Percentiles rank a stretch among this genome's conserved stretches.
These are phyloP conservation scores for Boletus insuetus DNA, from an alignment of 768 basidiomycete genomes.

Conservation along the genomic window DNA sequence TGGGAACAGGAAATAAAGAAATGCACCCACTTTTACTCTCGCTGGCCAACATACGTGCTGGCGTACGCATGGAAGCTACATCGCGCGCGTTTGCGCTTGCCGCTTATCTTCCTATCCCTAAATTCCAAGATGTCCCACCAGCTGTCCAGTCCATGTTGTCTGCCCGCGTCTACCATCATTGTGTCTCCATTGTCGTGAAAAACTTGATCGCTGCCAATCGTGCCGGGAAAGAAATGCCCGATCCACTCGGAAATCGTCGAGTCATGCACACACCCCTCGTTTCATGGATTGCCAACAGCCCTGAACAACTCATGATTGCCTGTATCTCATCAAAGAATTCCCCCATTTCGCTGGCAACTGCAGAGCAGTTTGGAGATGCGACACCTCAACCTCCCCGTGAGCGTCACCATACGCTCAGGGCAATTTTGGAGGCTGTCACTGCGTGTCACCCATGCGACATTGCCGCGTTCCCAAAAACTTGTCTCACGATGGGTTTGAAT, in stretches of 20 bases:
- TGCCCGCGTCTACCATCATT: slow-evolving; percentile 26
- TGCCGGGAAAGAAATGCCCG: slow-evolving; percentile 15
- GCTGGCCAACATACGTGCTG: slow-evolving; percentile 32
- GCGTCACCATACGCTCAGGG: neutral
- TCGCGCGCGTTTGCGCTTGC: slow-evolving; percentile 28
- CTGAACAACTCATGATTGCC: slow-evolving; percentile 7
- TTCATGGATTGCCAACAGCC: neutral
- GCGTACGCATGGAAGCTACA: slow-evolving; percentile 31
- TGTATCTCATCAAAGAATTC: neutral
- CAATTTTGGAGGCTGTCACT: no score
- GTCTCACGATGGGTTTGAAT: neutral
- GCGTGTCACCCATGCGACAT: neutral
- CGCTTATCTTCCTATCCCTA: slow-evolving; percentile 33
- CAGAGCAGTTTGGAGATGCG: neutral
- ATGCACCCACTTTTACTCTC: slow-evolving; percentile 34
- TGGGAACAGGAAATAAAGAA: slow-evolving; percentile 1
- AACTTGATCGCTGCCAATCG: slow-evolving; percentile 21
- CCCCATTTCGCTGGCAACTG: neutral
- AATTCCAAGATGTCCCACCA: neutral
- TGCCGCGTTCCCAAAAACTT: neutral
- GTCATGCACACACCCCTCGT: neutral
- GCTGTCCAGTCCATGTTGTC: slow-evolving; percentile 28
- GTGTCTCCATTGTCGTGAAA: slow-evolving; percentile 28
- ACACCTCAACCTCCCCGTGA: neutral
- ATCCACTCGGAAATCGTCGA: slow-evolving; percentile 12